Base-by-base conservation (phyloP, 345 rosid species). In the Arabidopsis thaliana region DNA sequence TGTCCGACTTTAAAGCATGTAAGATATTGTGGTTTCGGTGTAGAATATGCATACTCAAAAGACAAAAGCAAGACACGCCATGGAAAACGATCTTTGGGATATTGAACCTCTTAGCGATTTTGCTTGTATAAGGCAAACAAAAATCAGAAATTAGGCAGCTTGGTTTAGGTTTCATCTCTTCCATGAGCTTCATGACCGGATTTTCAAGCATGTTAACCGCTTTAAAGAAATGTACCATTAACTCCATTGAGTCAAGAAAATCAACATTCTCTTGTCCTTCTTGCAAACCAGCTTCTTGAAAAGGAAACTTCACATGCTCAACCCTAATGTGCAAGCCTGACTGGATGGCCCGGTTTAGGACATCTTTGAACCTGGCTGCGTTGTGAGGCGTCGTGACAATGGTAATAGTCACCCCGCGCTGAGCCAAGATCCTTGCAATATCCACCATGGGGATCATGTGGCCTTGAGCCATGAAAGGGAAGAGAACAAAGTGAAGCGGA, bases 81-180 rank as follows among this genome's bases (percentile, higher is more conserved):
- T 85, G 87, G 38, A 89, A 91, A 34, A 69, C 42, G 20, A 91
- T 72, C 64, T 88, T 78, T 0, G 93, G 91, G 25, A 89, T 58
- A 2, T 78, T 59, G 52, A 85, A 79, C 34, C 59, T 78, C 34
- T 36, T 48, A 0, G 91, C 84, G 4, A 76, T 48, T 14, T 67
- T 45, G 12, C 58, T 45, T 14, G 87, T 86, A 74, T 78, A 86
- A 14, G 80, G 59, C 50, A 87, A 25, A 49, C 79, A 78, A 34
- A 61, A 28, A 44, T 89, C 94, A 2, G 85, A 83, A 1, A 88
- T 80, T 3, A 90, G 24, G 48, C 96, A 90, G 57, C 48, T 77
- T 7, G 89, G 86, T 51, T 11, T 30, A 0, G 84, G 84, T 1
- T 2, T 59, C 53, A 82, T 59, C 76, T 77, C 81, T 37, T 74